Conservation (phyloP, 2,329 filamentous ascomycete genomes). For the Stachybotrys elegans region DNA sequence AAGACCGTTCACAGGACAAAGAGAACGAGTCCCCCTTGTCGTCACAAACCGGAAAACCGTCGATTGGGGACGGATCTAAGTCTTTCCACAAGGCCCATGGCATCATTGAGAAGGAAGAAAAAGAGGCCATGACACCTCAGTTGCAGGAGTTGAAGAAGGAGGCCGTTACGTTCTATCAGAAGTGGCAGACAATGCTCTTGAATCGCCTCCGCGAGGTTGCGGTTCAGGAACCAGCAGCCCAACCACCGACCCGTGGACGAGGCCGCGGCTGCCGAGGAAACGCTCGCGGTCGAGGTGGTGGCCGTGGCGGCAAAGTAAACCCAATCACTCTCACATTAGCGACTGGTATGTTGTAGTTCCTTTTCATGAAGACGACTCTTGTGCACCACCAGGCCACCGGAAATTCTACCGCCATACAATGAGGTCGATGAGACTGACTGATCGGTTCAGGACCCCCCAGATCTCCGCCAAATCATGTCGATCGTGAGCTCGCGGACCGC, state of each 20-base stretch:
- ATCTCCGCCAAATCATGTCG: slow-evolving; percentile 35
- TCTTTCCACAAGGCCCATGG: slow-evolving; percentile 20
- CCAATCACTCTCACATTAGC: slow-evolving; percentile 23
- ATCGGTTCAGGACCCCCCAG: slow-evolving; percentile 30
- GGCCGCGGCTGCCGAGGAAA: slow-evolving; percentile 25
- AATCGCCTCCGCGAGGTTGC: slow-evolving; percentile 66
- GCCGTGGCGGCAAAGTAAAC: slow-evolving; percentile 23
- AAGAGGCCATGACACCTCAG: slow-evolving; percentile 33
- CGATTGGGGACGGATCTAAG: slow-evolving; percentile 9
- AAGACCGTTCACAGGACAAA: slow-evolving; percentile 13
- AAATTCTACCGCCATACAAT: no score
- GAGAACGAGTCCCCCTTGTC: slow-evolving; percentile 5
- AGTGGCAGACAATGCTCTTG: slow-evolving; percentile 71
- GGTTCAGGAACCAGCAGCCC: slow-evolving; percentile 34
- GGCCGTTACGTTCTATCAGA: slow-evolving; percentile 66
- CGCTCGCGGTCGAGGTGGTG: slow-evolving; percentile 22
- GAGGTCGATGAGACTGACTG: no score
- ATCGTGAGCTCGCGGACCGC: slow-evolving; percentile 41
- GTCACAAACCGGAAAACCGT: slow-evolving; percentile 5
- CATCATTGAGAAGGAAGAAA: slow-evolving; percentile 25
- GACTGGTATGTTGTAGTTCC: slow-evolving; percentile 26
- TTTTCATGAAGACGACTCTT: no score
- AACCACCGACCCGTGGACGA: slow-evolving; percentile 22
- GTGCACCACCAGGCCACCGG: no score
- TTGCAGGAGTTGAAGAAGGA: slow-evolving; percentile 65